Evolutionary conservation across 208 protist species (phyloP).

Genomic region (Leishmania guyanensis): DNA sequence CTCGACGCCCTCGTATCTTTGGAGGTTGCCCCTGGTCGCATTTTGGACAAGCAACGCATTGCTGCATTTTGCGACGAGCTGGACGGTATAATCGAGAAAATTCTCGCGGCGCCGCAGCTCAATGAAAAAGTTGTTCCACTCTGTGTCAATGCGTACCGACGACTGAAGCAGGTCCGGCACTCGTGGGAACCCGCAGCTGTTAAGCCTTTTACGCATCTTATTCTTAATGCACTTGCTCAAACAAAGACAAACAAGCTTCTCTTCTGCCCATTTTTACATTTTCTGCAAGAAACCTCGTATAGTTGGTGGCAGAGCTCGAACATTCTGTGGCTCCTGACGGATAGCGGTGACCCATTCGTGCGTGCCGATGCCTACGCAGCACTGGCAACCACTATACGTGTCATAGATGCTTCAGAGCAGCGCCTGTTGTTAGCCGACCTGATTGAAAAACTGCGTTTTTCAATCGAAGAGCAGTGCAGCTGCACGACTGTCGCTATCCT

Average conservation of each 20-base stretch:
- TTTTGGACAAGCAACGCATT: background rate
- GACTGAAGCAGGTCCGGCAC: background rate
- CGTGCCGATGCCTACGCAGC: slow-evolving; percentile 27
- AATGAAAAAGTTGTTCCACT: slow-evolving; percentile 17
- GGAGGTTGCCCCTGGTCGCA: background rate
- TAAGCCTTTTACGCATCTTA: background rate
- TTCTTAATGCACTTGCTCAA: background rate
- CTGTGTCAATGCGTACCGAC: slow-evolving; percentile 24
- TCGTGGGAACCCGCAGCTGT: slow-evolving; percentile 13
- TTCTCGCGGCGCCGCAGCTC: background rate
- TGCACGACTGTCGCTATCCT: slow-evolving; percentile 23
- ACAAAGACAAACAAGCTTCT: slow-evolving; percentile 18
- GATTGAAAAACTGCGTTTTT: slow-evolving; percentile 15
- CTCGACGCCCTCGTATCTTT: slow-evolving; percentile 15
- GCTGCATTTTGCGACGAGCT: slow-evolving; percentile 13
- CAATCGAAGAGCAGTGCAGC: slow-evolving; percentile 21
- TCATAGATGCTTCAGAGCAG: slow-evolving; percentile 10
- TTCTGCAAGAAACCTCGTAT: slow-evolving; percentile 23
- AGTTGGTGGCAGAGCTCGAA: background rate
- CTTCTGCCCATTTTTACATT: slow-evolving; percentile 28
- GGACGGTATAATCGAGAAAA: background rate
- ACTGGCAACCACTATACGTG: background rate
- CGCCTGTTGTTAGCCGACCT: slow-evolving; percentile 13
- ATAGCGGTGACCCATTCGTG: slow-evolving; percentile 27
- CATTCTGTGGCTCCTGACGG: slow-evolving; percentile 11